Percentiles rank a stretch among this genome's conserved stretches.
phyloP scores from a whole-genome alignment of 257 asterid species.

The Nicotiana knightiana region DNA sequence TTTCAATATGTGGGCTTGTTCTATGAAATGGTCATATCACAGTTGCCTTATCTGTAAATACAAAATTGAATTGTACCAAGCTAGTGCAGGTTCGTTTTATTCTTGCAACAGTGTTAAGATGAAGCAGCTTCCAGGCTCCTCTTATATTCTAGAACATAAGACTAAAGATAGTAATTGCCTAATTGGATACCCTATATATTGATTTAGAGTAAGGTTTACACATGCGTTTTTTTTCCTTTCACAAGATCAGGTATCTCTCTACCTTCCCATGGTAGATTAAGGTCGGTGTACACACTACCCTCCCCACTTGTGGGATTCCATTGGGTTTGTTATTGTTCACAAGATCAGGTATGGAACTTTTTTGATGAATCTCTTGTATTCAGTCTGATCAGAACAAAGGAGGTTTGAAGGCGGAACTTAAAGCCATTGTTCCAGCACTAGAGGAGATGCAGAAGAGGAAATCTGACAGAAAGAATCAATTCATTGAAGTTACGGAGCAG shows the following conservation, averaged over 20 bases:
- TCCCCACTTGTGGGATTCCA: no score
- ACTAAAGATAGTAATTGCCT: background rate
- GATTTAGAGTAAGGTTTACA: background rate
- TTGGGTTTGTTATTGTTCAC: no score
- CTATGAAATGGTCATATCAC: background rate
- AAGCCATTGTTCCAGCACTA: constrained; percentile 63
- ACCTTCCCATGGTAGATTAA: no score
- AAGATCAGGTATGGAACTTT: background rate
- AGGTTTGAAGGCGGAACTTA: constrained; percentile 77
- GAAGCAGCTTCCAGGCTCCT: background rate
- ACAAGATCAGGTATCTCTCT: background rate
- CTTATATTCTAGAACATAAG: background rate
- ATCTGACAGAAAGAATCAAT: constrained; percentile 64
- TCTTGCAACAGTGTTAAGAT: background rate
- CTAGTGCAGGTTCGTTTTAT: background rate
- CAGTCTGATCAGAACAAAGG: constrained; percentile 71
- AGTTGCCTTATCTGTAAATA: background rate
- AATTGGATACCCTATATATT: background rate
- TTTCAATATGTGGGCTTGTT: background rate
- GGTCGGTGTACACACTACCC: no score
- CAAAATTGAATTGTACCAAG: background rate
- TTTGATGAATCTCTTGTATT: constrained; percentile 3
- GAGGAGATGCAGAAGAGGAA: constrained; percentile 90
- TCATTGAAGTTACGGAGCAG: constrained; percentile 58
- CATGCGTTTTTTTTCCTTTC: background rate